Conservation (phyloP, 2,329 filamentous ascomycete species). For the Fusarium denticulatum region DNA sequence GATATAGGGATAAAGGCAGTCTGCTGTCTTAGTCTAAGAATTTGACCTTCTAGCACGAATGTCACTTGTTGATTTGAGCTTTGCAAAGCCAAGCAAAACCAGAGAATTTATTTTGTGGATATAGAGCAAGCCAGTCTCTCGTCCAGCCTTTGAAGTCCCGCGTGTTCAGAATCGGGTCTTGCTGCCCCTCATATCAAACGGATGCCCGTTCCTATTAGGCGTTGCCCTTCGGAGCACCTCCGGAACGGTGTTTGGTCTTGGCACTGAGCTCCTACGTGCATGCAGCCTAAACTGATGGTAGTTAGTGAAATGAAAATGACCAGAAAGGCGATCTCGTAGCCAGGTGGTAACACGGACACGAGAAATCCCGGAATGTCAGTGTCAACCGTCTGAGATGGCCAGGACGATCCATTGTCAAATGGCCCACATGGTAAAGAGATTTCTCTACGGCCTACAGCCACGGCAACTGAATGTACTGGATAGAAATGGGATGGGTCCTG, state of each 20-base stretch:
- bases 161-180: not conserved
- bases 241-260: not conserved
- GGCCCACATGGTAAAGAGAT: constrained; percentile 2
- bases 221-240: constrained; percentile 12
- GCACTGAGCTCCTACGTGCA: not conserved
- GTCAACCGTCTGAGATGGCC: not conserved
- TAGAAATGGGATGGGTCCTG: not conserved
- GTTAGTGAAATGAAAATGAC: not conserved
- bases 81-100: not conserved
- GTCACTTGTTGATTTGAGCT: not conserved
- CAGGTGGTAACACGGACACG: not conserved
- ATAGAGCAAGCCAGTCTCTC: not conserved
- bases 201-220: not conserved
- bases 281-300: not conserved
- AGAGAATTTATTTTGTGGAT: not conserved
- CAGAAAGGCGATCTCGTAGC: not conserved
- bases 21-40: not conserved
- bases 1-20: not conserved
- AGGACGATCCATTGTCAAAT: not conserved
- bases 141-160: not conserved
- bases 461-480: not conserved
- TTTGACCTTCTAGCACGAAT: not conserved
- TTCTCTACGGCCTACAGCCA: not conserved
- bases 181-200: not conserved
- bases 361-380: not conserved